Evolutionary conservation across 2,329 filamentous ascomycete genomes (phyloP), one percentile per base, ranked within the genome.

Genomic region (Lizonia empirigonia): DNA sequence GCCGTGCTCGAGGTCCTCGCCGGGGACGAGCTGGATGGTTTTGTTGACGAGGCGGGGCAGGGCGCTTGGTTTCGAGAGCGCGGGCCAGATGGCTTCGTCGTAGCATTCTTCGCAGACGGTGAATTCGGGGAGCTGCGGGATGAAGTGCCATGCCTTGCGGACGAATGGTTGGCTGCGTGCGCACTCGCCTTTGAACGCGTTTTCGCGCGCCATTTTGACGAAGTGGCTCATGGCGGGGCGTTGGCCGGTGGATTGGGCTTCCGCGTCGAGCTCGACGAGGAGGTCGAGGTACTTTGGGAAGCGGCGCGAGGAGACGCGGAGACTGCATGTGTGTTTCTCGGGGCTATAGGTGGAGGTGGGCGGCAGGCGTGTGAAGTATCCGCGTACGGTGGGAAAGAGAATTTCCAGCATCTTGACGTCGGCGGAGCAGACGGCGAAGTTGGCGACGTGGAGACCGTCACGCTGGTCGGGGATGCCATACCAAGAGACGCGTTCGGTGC

Each of bases 101-200:
- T 89, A 96, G 71, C 92, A 97, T 71, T 93, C 90, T 58, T 89
- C 85, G 72, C 92, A 97, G 4, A 96, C 87, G 1, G 88, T 91
- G 63, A 96, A 85, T 38, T 91, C 83, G 0, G 88, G 89, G 0
- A 95, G 76, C 12, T 83, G 79, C 1, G 88, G 84, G 70, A 95
- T 90, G 47, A 83, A 85, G 70, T 95, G 86, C 92, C 92, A 97
- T 30, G 80, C 77, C 10, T 80, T 81, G 46, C 84, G 81, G n/a
- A 78, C 71, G 2, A 88, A 73, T 4, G 84, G 78, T n/a, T 79
- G 81, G 66, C 89, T 85, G 26, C 84, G 80, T 16, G 78, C 77
- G 67, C 90, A 95, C 66, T 90, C 84, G 22, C 55, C 51, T 40
- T 70, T 71, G 59, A 68, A 73, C 1, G 71, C 66, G 29, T 71